Conservation (phyloP, 164 flowering plant genomes). For the Piper longum region DNA sequence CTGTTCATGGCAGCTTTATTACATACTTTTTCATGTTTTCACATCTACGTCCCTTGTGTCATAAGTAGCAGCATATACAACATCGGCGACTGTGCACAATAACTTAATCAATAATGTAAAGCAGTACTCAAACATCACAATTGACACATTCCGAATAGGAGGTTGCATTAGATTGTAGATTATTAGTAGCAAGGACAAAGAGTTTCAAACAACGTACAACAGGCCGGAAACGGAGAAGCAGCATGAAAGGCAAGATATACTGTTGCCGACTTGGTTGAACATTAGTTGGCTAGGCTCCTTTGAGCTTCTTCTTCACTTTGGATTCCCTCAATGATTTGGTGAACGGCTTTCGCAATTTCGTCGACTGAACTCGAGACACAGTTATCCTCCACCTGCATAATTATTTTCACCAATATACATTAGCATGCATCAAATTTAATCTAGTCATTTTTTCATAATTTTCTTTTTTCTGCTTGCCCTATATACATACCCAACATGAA, state of each 20-base stretch:
- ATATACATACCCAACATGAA: too few species aligned
- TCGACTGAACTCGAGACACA: constrained; percentile 48
- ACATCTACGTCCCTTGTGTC: not conserved
- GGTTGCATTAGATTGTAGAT: too few species aligned
- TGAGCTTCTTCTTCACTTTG: constrained; percentile 9
- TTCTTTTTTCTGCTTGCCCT: too few species aligned
- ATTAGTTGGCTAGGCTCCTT: constrained; percentile 9
- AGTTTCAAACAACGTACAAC: too few species aligned
- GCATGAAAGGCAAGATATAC: too few species aligned
- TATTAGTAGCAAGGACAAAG: too few species aligned
- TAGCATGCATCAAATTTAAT: not conserved
- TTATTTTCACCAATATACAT: not conserved
- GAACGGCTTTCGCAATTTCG: constrained; percentile 54
- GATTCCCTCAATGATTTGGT: constrained; percentile 40
- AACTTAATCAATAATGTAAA: too few species aligned
- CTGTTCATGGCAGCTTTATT: not conserved
- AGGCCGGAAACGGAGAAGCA: too few species aligned
- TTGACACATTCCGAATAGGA: too few species aligned
- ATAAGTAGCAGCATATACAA: too few species aligned
- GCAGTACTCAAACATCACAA: not conserved
- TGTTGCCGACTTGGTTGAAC: not conserved
- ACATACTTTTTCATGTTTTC: not conserved
- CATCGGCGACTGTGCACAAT: too few species aligned
- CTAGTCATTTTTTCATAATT: too few species aligned
- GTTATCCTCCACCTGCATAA: constrained; percentile 52